Evolutionary conservation across 768 basidiomycete species (phyloP).

Genomic region (Cystoderma amianthinum): DNA sequence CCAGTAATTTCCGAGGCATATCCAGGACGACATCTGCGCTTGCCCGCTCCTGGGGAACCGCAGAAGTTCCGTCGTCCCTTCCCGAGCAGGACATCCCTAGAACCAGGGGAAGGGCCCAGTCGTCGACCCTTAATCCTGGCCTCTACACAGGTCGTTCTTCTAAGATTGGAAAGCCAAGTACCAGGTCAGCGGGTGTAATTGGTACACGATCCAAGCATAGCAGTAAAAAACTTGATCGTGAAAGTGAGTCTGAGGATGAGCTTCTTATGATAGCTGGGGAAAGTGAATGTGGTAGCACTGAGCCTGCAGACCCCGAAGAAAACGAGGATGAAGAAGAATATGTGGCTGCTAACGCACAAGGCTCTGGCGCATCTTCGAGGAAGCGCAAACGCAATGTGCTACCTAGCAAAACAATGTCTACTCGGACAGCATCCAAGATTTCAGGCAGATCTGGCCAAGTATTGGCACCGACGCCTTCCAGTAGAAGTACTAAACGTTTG

Average conservation of each 20-base stretch:
- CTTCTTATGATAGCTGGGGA: constrained; percentile 18
- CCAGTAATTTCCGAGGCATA: no score
- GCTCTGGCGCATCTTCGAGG: constrained; percentile 25
- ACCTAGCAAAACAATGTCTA: constrained; percentile 11
- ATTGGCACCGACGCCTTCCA: constrained; percentile 17
- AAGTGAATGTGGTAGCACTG: constrained; percentile 32
- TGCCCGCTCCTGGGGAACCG: constrained; percentile 23
- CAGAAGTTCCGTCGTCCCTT: constrained; percentile 50
- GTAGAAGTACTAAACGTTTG: constrained; percentile 28
- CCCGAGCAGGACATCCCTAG: constrained; percentile 41
- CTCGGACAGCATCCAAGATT: constrained; percentile 14
- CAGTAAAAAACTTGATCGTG: constrained; percentile 5
- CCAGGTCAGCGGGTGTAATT: neutral
- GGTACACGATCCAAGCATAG: constrained; percentile 6
- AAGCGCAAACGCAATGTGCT: constrained; percentile 37
- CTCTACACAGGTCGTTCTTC: constrained; percentile 5
- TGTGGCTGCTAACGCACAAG: constrained; percentile 14
- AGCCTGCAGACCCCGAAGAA: constrained; percentile 33
- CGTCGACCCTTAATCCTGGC: constrained; percentile 1
- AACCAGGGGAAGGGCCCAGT: constrained; percentile 7
- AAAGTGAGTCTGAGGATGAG: constrained; percentile 21
- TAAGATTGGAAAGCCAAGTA: constrained; percentile 4
- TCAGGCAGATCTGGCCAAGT: neutral
- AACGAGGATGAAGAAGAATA: constrained; percentile 31
- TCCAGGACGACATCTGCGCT: no score